Conservation (phyloP, 768 basidiomycete species). For the Suillus decipiens region DNA sequence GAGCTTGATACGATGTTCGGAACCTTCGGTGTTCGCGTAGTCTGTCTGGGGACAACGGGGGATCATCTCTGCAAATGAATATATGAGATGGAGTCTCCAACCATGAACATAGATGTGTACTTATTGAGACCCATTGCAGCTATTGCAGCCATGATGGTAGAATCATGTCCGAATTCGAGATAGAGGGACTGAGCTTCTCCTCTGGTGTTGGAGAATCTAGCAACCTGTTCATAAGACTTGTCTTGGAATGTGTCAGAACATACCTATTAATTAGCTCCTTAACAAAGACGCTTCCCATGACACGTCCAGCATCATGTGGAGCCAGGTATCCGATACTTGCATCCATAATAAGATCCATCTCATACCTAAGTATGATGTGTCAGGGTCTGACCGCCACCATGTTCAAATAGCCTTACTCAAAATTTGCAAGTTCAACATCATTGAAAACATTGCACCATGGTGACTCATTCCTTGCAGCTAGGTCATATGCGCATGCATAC, state of each 20-base stretch:
- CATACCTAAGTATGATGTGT: conserved; percentile 31
- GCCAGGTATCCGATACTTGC: conserved; percentile 38
- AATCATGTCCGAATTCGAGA: conserved; percentile 47
- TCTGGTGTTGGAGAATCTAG: conserved; percentile 37
- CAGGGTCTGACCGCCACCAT: background rate
- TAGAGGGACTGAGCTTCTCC: conserved; percentile 35
- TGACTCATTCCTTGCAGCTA: conserved; percentile 37
- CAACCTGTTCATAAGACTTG: background rate
- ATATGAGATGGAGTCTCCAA: background rate
- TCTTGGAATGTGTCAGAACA: conserved; percentile 8
- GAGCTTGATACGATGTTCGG: conserved; percentile 36
- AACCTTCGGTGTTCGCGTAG: conserved; percentile 30
- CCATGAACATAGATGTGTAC: conserved; percentile 16
- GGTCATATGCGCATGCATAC: conserved; percentile 44
- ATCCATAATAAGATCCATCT: conserved; percentile 42
- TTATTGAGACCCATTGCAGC: conserved; percentile 40
- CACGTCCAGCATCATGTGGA: conserved; percentile 33
- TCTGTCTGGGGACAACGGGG: conserved; percentile 27
- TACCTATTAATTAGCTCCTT: conserved; percentile 42
- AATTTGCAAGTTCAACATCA: conserved; percentile 32
- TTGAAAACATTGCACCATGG: conserved; percentile 45
- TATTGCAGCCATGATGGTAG: conserved; percentile 40
- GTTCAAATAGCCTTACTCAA: conserved; percentile 34
- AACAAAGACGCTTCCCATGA: conserved; percentile 41
- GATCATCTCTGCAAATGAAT: conserved; percentile 25